phyloP scores from a whole-genome alignment of 768 basidiomycete species.

The Tulasnella sp. region DNA sequence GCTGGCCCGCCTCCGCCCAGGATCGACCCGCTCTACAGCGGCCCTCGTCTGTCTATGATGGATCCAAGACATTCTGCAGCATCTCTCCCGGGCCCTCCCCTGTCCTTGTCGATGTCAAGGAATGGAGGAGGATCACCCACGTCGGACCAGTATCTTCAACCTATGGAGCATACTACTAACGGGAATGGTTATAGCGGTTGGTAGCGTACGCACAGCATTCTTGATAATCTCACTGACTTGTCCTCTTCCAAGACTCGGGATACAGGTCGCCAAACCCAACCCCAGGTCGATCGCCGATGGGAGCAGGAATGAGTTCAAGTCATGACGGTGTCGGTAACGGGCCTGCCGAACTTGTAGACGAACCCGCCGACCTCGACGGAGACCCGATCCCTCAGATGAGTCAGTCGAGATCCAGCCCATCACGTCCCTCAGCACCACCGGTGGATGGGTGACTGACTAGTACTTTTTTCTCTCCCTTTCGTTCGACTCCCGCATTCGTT shows the following conservation, averaged over 20 bases:
- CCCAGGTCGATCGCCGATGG: background rate
- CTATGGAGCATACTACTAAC: background rate
- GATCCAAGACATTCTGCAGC: background rate
- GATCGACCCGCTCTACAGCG: background rate
- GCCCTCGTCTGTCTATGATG: background rate
- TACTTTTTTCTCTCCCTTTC: constrained; percentile 3
- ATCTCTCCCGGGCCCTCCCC: background rate
- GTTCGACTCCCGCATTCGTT: background rate
- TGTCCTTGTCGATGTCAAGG: background rate
- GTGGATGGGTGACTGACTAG: constrained; percentile 7
- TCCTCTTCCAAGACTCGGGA: background rate
- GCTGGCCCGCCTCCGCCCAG: background rate
- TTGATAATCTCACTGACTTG: background rate
- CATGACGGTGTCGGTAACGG: background rate
- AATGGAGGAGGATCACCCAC: background rate
- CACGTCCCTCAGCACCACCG: background rate
- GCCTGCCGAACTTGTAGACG: background rate
- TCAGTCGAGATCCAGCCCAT: constrained; percentile 2
- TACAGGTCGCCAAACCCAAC: background rate
- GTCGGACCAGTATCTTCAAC: background rate
- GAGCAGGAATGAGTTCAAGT: background rate
- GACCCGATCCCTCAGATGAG: constrained; percentile 7
- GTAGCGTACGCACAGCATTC: background rate
- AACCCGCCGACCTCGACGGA: constrained; percentile 9
- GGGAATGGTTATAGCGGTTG: background rate